Evolutionary conservation across 108 stramenopile species (phyloP).

Genomic region (Pseudonitzschia delicatissima): DNA sequence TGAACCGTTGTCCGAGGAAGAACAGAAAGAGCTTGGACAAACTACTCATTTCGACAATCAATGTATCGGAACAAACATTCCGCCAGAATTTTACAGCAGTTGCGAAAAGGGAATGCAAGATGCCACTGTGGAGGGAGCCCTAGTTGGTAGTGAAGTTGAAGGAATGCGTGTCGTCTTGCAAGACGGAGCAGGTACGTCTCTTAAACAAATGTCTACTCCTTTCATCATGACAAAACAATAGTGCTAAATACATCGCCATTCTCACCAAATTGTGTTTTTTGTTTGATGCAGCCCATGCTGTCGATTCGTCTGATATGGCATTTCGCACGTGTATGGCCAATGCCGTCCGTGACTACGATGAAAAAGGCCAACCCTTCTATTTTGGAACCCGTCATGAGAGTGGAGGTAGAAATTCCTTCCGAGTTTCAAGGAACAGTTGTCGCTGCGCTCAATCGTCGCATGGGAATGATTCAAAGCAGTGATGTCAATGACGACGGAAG

Average conservation of each 20-base stretch:
- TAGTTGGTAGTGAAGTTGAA: constrained; percentile 92
- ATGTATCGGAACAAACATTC: constrained; percentile 95
- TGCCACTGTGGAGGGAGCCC: constrained; percentile 86
- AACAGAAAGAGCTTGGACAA: constrained; percentile 65
- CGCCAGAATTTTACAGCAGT: constrained; percentile 94
- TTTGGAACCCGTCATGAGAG: constrained; percentile 95
- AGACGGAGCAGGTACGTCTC: constrained; percentile 73
- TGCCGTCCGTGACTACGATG: constrained; percentile 91
- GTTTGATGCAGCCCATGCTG: constrained; percentile 70
- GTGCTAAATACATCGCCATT: background rate
- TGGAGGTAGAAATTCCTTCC: constrained; percentile 89
- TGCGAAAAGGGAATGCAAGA: constrained; percentile 95
- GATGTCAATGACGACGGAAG: constrained; percentile 94
- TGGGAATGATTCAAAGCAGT: constrained; percentile 90
- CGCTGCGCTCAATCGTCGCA: constrained; percentile 90
- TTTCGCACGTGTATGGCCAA: constrained; percentile 94
- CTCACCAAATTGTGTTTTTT: background rate
- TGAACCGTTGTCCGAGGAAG: constrained; percentile 91
- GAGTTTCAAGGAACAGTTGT: constrained; percentile 98
- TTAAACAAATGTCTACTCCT: background rate
- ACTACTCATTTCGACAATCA: constrained; percentile 88
- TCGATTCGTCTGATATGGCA: constrained; percentile 98
- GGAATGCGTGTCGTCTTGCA: constrained; percentile 90
- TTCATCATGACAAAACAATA: background rate
- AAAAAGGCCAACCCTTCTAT: constrained; percentile 78